Percentiles rank a stretch among this genome's conserved stretches.
phyloP scores from a whole-genome alignment of 257 asterid genomes.

The Nicotiana tabacum region DNA sequence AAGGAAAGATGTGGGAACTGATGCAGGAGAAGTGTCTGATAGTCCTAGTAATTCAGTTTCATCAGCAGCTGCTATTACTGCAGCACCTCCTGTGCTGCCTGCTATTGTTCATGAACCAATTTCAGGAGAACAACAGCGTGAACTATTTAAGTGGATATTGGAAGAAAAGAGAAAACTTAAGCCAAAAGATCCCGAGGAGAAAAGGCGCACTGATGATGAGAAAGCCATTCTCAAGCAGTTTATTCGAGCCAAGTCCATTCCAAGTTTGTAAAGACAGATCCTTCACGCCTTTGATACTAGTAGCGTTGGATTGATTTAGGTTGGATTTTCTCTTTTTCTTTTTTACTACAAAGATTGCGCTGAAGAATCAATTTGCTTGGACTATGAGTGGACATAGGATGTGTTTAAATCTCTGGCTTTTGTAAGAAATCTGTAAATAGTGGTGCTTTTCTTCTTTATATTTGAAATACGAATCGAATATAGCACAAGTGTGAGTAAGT shows the following conservation, averaged over 20 bases:
- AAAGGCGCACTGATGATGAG: slow-evolving; percentile 11
- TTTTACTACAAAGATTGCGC: neutral
- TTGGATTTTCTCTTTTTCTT: neutral
- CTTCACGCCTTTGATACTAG: neutral
- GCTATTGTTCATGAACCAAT: slow-evolving; percentile 10
- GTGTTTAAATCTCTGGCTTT: neutral
- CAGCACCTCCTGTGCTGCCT: slow-evolving; percentile 3
- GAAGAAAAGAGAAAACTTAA: slow-evolving; percentile 6
- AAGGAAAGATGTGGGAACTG: neutral
- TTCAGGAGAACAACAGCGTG: neutral
- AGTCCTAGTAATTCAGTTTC: neutral
- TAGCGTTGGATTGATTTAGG: neutral
- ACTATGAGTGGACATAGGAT: neutral
- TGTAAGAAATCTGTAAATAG: neutral
- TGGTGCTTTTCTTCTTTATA: neutral
- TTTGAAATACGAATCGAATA: too few relatives aligned
- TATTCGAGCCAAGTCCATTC: slow-evolving; percentile 3
- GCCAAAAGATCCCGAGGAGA: neutral
- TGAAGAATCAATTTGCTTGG: neutral
- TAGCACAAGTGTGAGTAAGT: too few relatives aligned
- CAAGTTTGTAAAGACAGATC: neutral
- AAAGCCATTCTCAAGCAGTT: slow-evolving; percentile 9
- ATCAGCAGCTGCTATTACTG: neutral
- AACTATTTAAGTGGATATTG: slow-evolving; percentile 1
- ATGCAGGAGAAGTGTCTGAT: neutral